Percentiles rank a stretch among this genome's conserved stretches.
These are phyloP conservation scores for Tetrapisispora phaffii DNA, from an alignment of 805 yeast species.

Conservation along the genomic window DNA sequence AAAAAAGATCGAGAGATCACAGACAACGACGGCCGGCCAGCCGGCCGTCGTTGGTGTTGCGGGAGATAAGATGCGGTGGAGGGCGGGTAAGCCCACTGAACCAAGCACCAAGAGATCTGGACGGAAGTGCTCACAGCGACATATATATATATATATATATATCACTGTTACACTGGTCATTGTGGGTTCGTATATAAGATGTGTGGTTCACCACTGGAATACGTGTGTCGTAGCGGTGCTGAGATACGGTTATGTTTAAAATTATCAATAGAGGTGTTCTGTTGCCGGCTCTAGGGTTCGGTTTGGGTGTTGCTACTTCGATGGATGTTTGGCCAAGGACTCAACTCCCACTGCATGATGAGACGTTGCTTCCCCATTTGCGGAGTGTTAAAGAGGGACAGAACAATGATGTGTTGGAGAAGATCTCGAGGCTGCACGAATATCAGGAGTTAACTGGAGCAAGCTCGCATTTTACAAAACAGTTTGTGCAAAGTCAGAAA, in stretches of 20 bases:
- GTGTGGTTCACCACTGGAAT: too few relatives aligned
- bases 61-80: background rate
- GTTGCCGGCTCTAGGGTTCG: constrained; percentile 24
- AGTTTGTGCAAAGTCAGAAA: constrained; percentile 32
- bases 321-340: constrained; percentile 28
- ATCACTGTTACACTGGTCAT: too few relatives aligned
- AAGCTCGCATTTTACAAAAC: constrained; percentile 7
- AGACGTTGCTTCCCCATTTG: constrained; percentile 5
- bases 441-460: constrained; percentile 17
- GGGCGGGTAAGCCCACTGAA: too few relatives aligned
- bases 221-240: too few relatives aligned
- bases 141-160: too few relatives aligned
- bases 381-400: constrained; percentile 16
- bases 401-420: constrained; percentile 21
- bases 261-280: constrained; percentile 13
- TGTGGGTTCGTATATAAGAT: too few relatives aligned
- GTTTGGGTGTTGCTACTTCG: constrained; percentile 21
- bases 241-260: background rate
- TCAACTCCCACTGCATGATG: constrained; percentile 11
- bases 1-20: background rate
- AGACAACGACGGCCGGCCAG: background rate
- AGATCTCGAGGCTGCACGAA: constrained; percentile 9
- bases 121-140: too few relatives aligned
- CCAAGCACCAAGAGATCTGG: too few relatives aligned
- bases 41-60: too few relatives aligned